A percentile compares a stretch with the other conserved stretches of the same genome.
These are phyloP conservation scores for Lactifluus piperatus DNA, from an alignment of 768 basidiomycete species.

Conservation along the genomic window DNA sequence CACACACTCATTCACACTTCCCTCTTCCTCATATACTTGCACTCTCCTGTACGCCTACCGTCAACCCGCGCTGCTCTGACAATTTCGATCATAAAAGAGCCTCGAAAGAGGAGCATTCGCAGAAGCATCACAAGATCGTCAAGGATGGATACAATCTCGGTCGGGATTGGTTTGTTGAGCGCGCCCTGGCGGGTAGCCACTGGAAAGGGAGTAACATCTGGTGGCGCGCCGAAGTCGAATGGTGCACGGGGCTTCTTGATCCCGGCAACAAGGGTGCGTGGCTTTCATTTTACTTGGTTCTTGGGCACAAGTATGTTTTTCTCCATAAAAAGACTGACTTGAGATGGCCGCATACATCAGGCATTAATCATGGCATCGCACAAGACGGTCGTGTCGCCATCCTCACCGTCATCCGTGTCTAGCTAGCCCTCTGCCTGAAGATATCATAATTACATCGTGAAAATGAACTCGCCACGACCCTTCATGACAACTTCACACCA, in stretches of 20 bases:
- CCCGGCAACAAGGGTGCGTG: slow-evolving; percentile 57
- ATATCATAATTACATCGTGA: background rate
- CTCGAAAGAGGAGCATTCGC: slow-evolving; percentile 66
- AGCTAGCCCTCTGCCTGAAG: background rate
- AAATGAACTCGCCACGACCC: background rate
- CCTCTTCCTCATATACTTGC: background rate
- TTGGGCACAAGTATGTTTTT: background rate
- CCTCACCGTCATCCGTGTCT: slow-evolving; percentile 52
- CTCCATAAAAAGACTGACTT: background rate
- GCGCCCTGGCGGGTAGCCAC: slow-evolving; percentile 48
- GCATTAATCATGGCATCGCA: slow-evolving; percentile 71
- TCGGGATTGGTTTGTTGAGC: slow-evolving; percentile 67
- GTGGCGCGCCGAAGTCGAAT: slow-evolving; percentile 76
- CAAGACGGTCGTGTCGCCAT: slow-evolving; percentile 80
- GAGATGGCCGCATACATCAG: slow-evolving; percentile 29
- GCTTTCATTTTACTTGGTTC: background rate
- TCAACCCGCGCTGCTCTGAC: background rate
- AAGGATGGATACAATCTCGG: slow-evolving; percentile 78
- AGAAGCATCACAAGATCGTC: slow-evolving; percentile 62
- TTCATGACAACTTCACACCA: background rate
- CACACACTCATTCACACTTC: too few species aligned
- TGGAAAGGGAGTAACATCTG: slow-evolving; percentile 46
- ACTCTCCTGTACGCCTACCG: too few species aligned
- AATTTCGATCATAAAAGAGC: slow-evolving; percentile 35
- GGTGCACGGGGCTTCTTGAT: slow-evolving; percentile 59